Conservation (phyloP, 202 grass and related monocot genomes). For the Tripidium arundinaceum region DNA sequence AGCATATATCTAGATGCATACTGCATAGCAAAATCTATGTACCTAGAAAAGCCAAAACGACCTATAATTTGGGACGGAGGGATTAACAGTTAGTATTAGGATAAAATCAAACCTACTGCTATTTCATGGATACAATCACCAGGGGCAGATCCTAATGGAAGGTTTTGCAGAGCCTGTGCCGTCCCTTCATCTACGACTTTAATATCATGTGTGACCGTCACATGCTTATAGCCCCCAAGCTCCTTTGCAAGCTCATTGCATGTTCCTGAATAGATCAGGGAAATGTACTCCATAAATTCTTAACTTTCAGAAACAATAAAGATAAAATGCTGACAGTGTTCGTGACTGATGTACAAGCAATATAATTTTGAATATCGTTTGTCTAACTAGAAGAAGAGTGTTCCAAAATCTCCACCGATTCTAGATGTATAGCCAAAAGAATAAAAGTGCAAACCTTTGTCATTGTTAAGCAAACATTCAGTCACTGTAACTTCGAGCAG, state of each 20-base stretch:
- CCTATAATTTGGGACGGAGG: neutral
- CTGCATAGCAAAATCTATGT: neutral
- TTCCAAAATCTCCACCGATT: neutral
- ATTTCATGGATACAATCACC: conserved; percentile 83
- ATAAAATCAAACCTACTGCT: conserved; percentile 1
- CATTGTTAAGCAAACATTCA: neutral
- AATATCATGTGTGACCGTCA: conserved; percentile 60
- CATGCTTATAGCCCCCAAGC: conserved; percentile 81
- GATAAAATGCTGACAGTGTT: neutral
- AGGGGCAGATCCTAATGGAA: conserved; percentile 55
- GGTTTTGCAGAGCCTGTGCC: conserved; percentile 46
- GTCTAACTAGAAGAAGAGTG: neutral
- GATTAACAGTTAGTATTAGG: neutral
- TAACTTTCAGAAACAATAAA: conserved; percentile 20
- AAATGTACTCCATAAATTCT: neutral
- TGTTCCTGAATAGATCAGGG: conserved; percentile 45
- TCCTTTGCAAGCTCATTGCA: conserved; percentile 76
- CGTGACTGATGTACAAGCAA: neutral
- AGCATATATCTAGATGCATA: neutral
- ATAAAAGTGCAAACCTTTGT: neutral
- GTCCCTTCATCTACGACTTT: conserved; percentile 65
- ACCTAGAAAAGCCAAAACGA: neutral
- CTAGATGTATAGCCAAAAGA: neutral
- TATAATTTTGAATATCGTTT: neutral
- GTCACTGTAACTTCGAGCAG: neutral